Percentiles rank a stretch among this genome's conserved stretches.
These are phyloP conservation scores for Auriculariales sp. DNA, from an alignment of 768 basidiomycete species.

Conservation along the genomic window DNA sequence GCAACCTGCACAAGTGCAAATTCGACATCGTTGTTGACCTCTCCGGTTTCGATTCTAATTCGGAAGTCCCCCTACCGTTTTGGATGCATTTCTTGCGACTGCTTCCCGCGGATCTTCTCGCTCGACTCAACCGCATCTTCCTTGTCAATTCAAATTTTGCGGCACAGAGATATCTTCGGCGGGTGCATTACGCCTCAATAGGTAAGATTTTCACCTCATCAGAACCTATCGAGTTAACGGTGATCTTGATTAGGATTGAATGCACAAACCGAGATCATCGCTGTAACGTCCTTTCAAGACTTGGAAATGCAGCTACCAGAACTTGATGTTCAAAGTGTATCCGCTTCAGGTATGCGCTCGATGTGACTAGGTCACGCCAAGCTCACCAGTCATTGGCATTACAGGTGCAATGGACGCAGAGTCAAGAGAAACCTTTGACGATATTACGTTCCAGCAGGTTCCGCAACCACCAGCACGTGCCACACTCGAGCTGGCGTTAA, in stretches of 20 bases:
- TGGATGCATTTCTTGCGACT: constrained; percentile 64
- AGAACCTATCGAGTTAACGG: not conserved
- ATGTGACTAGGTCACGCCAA: not conserved
- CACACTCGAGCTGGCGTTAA: constrained; percentile 44
- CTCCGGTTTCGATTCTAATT: constrained; percentile 58
- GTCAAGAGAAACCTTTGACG: constrained; percentile 31
- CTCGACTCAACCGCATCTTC: constrained; percentile 41
- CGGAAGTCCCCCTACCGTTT: constrained; percentile 73
- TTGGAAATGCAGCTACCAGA: constrained; percentile 23
- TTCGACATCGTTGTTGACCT: constrained; percentile 75
- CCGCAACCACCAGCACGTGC: constrained; percentile 62
- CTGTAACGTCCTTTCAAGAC: constrained; percentile 49
- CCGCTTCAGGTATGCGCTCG: not conserved
- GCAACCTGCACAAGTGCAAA: not conserved
- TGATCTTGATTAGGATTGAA: not conserved
- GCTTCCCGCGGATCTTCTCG: constrained; percentile 56
- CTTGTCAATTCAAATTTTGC: constrained; percentile 62
- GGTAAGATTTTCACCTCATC: constrained; percentile 17
- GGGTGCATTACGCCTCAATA: constrained; percentile 58
- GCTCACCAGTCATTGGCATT: not conserved
- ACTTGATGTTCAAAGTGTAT: not conserved
- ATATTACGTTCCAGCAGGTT: constrained; percentile 52
- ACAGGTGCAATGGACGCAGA: constrained; percentile 54
- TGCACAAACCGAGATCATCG: constrained; percentile 35
- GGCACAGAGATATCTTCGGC: constrained; percentile 59